Evolutionary conservation across 495 filamentous ascomycete species (phyloP).

Genomic region (Hyaloscypha hepaticicola): DNA sequence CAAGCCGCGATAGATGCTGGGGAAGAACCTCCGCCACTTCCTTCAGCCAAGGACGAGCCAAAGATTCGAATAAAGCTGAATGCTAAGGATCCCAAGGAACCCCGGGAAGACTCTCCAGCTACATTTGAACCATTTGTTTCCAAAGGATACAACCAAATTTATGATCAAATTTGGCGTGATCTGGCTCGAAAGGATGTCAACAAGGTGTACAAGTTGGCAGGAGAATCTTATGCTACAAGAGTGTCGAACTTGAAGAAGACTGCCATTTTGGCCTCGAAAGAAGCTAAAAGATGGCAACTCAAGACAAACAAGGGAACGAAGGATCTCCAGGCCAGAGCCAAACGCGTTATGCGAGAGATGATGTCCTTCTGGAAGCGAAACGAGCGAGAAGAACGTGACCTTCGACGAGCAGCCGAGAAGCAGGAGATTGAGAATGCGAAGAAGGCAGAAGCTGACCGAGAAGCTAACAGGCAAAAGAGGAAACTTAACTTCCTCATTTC

Average conservation of each 20-base stretch:
- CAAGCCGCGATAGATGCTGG: constrained; percentile 82
- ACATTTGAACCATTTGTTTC: constrained; percentile 66
- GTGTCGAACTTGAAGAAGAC: constrained; percentile 95
- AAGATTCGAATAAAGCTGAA: constrained; percentile 57
- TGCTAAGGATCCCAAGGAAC: constrained; percentile 60
- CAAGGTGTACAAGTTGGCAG: constrained; percentile 84
- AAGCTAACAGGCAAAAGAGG: constrained; percentile 94
- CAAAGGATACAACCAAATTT: constrained; percentile 94
- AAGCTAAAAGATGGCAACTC: constrained; percentile 95
- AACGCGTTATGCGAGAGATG: constrained; percentile 99
- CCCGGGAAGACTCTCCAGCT: constrained; percentile 52
- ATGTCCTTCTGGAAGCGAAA: constrained; percentile 99
- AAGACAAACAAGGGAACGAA: constrained; percentile 98
- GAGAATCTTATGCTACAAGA: constrained; percentile 76
- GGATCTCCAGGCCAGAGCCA: constrained; percentile 93
- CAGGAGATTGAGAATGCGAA: constrained; percentile 96
- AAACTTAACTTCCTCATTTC: constrained; percentile 99
- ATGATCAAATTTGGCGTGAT: constrained; percentile 97
- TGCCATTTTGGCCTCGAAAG: constrained; percentile 93
- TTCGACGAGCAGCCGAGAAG: constrained; percentile 89
- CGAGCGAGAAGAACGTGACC: constrained; percentile 92
- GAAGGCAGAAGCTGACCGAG: constrained; percentile 93
- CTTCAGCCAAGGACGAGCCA: constrained; percentile 67
- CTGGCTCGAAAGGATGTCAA: constrained; percentile 90
- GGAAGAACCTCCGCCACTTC: constrained; percentile 72